Conservation (phyloP, 2,329 filamentous ascomycete species). For the Fusarium robinianum region DNA sequence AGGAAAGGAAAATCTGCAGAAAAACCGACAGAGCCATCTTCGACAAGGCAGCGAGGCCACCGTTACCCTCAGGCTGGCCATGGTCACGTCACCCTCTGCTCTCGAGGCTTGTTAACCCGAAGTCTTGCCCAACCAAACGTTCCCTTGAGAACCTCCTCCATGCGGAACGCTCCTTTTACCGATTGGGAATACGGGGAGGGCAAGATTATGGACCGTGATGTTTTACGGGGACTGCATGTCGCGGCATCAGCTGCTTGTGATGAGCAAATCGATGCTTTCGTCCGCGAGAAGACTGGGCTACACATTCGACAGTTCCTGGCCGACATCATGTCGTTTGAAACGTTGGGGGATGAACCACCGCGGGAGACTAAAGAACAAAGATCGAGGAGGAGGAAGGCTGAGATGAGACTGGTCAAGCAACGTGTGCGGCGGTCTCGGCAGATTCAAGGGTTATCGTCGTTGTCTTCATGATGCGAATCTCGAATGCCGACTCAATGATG, state of each 20-base stretch:
- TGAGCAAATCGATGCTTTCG: constrained; percentile 56
- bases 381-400: constrained; percentile 37
- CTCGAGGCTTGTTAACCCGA: constrained; percentile 33
- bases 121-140: constrained; percentile 41
- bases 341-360: constrained; percentile 42
- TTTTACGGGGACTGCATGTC: constrained; percentile 59
- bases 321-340: constrained; percentile 57
- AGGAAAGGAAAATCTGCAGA: not conserved
- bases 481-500: not conserved
- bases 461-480: constrained; percentile 5
- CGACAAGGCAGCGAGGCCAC: not conserved
- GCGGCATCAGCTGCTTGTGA: constrained; percentile 61
- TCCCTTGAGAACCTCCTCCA: constrained; percentile 44
- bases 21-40: not conserved
- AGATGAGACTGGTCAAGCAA: constrained; percentile 44
- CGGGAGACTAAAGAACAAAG: constrained; percentile 34
- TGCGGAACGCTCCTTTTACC: constrained; percentile 30
- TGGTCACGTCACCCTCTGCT: constrained; percentile 35
- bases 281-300: constrained; percentile 56
- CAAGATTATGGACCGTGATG: constrained; percentile 53
- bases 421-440: constrained; percentile 43
- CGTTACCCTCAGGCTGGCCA: constrained; percentile 11
- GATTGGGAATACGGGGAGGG: constrained; percentile 42
- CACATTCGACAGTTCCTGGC: constrained; percentile 59
- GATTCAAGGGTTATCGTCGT: constrained; percentile 4